Base-by-base conservation (phyloP, 495 filamentous ascomycete species). In the Penicillium atrosanguineum region DNA sequence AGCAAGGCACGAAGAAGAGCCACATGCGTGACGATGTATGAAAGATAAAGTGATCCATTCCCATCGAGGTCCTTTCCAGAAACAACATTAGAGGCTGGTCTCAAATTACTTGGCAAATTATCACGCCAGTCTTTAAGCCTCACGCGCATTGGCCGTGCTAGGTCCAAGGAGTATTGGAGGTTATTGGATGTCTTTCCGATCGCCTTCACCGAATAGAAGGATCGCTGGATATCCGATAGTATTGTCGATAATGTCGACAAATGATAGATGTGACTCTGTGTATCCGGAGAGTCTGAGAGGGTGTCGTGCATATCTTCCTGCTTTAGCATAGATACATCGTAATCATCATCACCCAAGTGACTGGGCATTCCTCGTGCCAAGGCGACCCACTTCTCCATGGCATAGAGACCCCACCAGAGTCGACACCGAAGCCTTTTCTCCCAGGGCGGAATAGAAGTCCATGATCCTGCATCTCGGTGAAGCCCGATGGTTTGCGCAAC, bases 21-120 rank as follows among this genome's bases (percentile, higher is more conserved):
- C 8, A 49, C 47, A 49, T 49, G 47, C 3, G 47, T 49, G 19
- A 49, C 47, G 14, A 49, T 49, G 18, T 49, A 49, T 11, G 16
- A 49, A 6, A 49, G 23, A 41, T 49, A 49, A 3, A 49, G 47
- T 16, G 47, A 40, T 3, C 36, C 47, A 28, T 49, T 49, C 15
- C 47, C 47, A 41, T 40, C 36, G 12, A 49, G 23, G 16, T 49
- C 47, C 3, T 40, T 19, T 7, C 9, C 26, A 41, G 11, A 3
- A 3, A 21, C n/a, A 19, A 21, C 12, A 28, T 18, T 11, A 14
- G 6, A 18, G 2, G n/a, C 21, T 19, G 29, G 45, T 36, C 8
- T 40, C 20, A 49, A 14, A 18, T 41, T 12, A 3, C 14, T 20
- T 41, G 47, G 34, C 21, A 49, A 7, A 12, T 41, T 28, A 12